Conservation (phyloP, 208 protist genomes). For the Acanthamoeba lenticulata region DNA sequence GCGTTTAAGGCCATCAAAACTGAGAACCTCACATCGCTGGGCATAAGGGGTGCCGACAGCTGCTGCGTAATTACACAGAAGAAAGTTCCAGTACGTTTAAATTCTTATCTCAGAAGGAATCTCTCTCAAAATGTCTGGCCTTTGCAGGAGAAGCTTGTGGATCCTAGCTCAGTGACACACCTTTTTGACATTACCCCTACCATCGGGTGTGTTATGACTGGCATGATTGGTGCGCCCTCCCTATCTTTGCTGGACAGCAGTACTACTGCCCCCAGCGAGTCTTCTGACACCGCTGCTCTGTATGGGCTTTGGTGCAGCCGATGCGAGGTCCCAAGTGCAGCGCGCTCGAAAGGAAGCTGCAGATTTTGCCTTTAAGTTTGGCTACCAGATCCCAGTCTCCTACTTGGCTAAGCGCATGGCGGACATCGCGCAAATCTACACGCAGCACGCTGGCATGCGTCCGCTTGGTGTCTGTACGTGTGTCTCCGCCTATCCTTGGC, state of each 20-base stretch:
- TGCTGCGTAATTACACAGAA: constrained; percentile 96
- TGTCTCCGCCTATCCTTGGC: not conserved
- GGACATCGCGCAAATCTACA: constrained; percentile 96
- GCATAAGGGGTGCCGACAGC: constrained; percentile 95
- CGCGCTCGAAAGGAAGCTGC: constrained; percentile 95
- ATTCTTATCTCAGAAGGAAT: not conserved
- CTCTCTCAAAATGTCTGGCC: not conserved
- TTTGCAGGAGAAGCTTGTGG: constrained; percentile 95
- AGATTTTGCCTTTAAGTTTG: constrained; percentile 96
- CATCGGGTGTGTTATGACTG: constrained; percentile 96
- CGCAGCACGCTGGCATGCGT: constrained; percentile 96
- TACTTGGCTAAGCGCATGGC: constrained; percentile 96
- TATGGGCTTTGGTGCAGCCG: constrained; percentile 77
- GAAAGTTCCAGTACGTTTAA: constrained; percentile 91
- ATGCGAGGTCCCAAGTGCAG: constrained; percentile 93
- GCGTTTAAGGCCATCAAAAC: constrained; percentile 98
- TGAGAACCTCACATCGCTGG: constrained; percentile 95
- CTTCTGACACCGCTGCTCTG: not conserved
- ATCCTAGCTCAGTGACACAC: constrained; percentile 94
- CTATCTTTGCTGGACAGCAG: no score
- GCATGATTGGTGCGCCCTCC: constrained; percentile 87
- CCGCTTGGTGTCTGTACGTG: constrained; percentile 91
- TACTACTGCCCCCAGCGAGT: not conserved
- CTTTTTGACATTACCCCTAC: constrained; percentile 94
- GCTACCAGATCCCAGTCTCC: constrained; percentile 95